These are phyloP conservation scores for Coprinopsis marcescibilis DNA, from an alignment of 768 basidiomycete genomes.

Conservation along the genomic window DNA sequence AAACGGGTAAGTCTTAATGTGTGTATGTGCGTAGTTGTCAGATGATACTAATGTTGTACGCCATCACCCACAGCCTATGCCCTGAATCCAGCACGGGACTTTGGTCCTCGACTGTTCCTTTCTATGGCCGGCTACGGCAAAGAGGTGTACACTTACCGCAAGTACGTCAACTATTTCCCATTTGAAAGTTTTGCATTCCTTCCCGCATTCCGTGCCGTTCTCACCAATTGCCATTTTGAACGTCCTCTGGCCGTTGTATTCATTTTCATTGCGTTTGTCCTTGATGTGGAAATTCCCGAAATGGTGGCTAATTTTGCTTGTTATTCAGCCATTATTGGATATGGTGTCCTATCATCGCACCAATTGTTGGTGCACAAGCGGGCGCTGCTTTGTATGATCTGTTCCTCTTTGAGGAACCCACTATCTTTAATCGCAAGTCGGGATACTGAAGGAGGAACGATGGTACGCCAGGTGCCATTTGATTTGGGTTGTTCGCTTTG, in stretches of 20 bases:
- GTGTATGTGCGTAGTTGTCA: neutral
- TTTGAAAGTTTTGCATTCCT: neutral
- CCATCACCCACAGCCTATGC: slow-evolving; percentile 38
- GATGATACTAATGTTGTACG: neutral
- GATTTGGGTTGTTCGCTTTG: neutral
- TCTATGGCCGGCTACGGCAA: slow-evolving; percentile 70
- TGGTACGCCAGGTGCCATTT: neutral
- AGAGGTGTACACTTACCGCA: slow-evolving; percentile 40
- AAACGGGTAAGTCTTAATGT: slow-evolving; percentile 37
- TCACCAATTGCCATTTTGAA: no score
- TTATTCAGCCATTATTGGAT: slow-evolving; percentile 63
- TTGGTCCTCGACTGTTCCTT: slow-evolving; percentile 63
- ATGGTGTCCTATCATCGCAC: slow-evolving; percentile 59
- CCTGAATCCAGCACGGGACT: slow-evolving; percentile 67
- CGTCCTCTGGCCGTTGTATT: no score
- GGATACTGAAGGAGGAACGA: neutral
- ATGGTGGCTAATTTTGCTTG: neutral
- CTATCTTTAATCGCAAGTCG: neutral
- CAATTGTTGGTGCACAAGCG: slow-evolving; percentile 51
- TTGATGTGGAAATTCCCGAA: no score
- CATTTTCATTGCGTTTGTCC: no score
- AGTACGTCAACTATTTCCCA: slow-evolving; percentile 23
- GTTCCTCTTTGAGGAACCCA: slow-evolving; percentile 46
- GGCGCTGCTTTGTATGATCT: slow-evolving; percentile 55
- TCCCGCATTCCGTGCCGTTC: slow-evolving; percentile 17